Conservation (phyloP, 129 eudicot species). For the Calendula officinalis region DNA sequence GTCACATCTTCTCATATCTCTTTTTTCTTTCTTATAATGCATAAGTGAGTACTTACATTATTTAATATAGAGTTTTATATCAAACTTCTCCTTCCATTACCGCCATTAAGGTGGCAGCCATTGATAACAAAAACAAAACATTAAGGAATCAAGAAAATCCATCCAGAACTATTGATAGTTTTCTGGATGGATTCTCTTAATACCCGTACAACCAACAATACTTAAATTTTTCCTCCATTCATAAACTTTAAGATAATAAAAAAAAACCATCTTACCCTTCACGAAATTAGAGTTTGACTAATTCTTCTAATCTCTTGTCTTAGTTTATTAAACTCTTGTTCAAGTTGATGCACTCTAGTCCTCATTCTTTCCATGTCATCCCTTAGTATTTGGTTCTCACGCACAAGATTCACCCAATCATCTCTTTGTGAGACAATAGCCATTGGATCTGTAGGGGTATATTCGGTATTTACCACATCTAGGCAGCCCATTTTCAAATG, state of each 20-base stretch:
- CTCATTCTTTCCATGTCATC: constrained; percentile 71
- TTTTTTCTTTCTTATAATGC: too few relatives aligned
- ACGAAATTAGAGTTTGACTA: constrained; percentile 44
- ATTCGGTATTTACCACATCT: constrained; percentile 45
- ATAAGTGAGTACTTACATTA: too few relatives aligned
- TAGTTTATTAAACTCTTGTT: constrained; percentile 55
- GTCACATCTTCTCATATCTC: too few relatives aligned
- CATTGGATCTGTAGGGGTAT: constrained; percentile 36
- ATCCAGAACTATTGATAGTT: background rate
- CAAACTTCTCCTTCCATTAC: background rate
- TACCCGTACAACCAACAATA: constrained; percentile 4
- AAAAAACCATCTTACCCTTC: constrained; percentile 18
- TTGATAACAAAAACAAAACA: background rate
- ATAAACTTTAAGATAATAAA: background rate
- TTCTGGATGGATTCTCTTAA: constrained; percentile 16
- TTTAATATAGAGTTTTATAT: background rate
- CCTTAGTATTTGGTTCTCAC: constrained; percentile 62
- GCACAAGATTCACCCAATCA: constrained; percentile 65
- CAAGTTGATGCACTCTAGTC: constrained; percentile 69
- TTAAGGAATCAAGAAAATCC: constrained; percentile 28
- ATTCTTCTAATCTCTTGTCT: constrained; percentile 61
- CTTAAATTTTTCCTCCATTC: background rate
- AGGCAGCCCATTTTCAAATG: constrained; percentile 63
- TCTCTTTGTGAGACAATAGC: constrained; percentile 34
- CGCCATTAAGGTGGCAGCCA: background rate